These are phyloP conservation scores for Pyrenochaeta sp. DNA, from an alignment of 2,329 filamentous ascomycete genomes.

Conservation along the genomic window DNA sequence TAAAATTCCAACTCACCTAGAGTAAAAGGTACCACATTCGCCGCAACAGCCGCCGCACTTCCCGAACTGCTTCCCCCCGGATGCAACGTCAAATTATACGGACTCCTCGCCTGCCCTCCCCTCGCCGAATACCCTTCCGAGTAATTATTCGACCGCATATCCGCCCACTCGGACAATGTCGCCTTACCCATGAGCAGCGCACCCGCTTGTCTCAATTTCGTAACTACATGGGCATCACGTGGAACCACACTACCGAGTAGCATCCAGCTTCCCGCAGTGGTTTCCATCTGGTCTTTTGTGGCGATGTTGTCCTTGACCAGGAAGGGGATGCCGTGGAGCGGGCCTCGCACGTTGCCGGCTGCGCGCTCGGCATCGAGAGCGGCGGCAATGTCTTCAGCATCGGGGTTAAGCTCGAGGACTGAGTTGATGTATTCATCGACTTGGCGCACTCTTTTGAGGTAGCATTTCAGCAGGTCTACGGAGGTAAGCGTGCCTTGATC, in stretches of 20 bases:
- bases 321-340: constrained; percentile 78
- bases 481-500: constrained; percentile 48
- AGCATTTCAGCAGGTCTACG: constrained; percentile 31
- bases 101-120: constrained; percentile 43
- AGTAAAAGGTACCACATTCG: constrained; percentile 69
- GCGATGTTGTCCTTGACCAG: constrained; percentile 69
- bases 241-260: constrained; percentile 71
- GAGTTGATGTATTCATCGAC: constrained; percentile 70
- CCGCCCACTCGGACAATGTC: constrained; percentile 75
- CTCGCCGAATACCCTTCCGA: constrained; percentile 43
- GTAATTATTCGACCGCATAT: constrained; percentile 44
- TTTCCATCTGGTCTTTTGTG: constrained; percentile 74
- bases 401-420: constrained; percentile 72
- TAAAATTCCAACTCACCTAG: constrained; percentile 59
- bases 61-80: constrained; percentile 75
- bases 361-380: constrained; percentile 67
- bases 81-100: constrained; percentile 72
- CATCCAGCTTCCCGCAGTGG: constrained; percentile 74
- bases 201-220: constrained; percentile 67
- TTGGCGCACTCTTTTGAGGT: constrained; percentile 67
- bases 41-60: constrained; percentile 68
- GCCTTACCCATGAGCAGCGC: constrained; percentile 74
- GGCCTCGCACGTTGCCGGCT: constrained; percentile 64
- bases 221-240: constrained; percentile 71
- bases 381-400: constrained; percentile 68